Conservation (phyloP, 2,329 filamentous ascomycete species). For the Diplodia sapinea region DNA sequence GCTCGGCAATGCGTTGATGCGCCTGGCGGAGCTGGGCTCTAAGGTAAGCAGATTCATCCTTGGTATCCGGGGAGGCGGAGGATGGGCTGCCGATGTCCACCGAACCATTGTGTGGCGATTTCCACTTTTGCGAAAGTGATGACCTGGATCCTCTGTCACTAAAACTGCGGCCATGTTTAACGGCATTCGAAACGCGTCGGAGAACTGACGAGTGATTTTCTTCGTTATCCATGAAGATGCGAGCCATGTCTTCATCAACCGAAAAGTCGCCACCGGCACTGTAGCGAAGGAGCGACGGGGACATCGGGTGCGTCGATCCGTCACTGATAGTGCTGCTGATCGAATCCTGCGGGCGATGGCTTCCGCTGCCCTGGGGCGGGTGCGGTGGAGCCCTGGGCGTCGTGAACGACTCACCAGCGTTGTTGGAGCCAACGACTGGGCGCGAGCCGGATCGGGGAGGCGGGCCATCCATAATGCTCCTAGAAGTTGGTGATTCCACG, state of each 20-base stretch:
- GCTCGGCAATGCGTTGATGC: slow-evolving; percentile 83
- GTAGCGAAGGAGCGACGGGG: slow-evolving; percentile 52
- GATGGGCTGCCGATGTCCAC: slow-evolving; percentile 72
- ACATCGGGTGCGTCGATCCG: slow-evolving; percentile 41
- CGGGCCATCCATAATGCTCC: slow-evolving; percentile 51
- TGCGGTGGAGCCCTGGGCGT: slow-evolving; percentile 54
- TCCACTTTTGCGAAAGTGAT: slow-evolving; percentile 46
- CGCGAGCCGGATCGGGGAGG: slow-evolving; percentile 56
- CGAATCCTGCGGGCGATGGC: slow-evolving; percentile 52
- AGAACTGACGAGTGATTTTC: slow-evolving; percentile 68
- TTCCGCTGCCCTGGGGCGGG: slow-evolving; percentile 41
- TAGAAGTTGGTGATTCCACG: slow-evolving; percentile 50
- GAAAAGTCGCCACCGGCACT: slow-evolving; percentile 86
- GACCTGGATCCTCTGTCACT: slow-evolving; percentile 64
- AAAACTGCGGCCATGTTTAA: slow-evolving; percentile 88
- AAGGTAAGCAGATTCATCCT: slow-evolving; percentile 53
- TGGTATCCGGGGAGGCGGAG: slow-evolving; percentile 61
- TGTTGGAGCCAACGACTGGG: slow-evolving; percentile 45
- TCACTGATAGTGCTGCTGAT: slow-evolving; percentile 53
- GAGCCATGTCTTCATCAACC: slow-evolving; percentile 93
- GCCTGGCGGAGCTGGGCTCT: slow-evolving; percentile 79
- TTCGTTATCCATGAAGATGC: slow-evolving; percentile 69
- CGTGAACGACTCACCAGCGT: slow-evolving; percentile 50
- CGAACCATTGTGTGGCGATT: slow-evolving; percentile 49
- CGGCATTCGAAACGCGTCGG: slow-evolving; percentile 88